Base-by-base conservation (phyloP, 2,329 filamentous ascomycete genomes). In the Xylariaceae sp. region DNA sequence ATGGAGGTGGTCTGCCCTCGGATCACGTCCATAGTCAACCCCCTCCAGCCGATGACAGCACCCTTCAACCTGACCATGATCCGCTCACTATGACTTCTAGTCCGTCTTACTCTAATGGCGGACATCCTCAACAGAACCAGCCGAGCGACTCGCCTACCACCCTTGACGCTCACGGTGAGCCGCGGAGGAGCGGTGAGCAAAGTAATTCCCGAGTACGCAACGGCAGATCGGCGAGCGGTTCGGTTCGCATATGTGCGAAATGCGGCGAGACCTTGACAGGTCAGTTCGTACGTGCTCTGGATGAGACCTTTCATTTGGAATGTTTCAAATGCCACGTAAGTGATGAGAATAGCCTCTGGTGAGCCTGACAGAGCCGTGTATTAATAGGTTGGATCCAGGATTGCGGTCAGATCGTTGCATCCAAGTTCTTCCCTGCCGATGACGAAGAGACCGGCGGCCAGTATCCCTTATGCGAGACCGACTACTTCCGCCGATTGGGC, bases 341-440 rank as follows among this genome's bases (percentile, higher is more conserved):
- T 82, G 52, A 41, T 61, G 59, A 30, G 48, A 51, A 30, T 47
- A 55, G 15, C n/a, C 49, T 51, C 15, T 47, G 30, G 34, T 11
- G 6, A 4, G 49, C 48, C 45, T 54, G 45, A 17, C 44, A 53
- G 48, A 41, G 23, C 48, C 23, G 53, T 44, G 30, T 41, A 61
- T 53, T 64, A 57, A 64, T 48, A 44, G 13, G 44, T 59, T 56
- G 60, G 53, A 59, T 57, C 51, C 72, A 97, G 93, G 94, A 99
- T 73, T 99, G 94, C 71, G 91, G 90, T 66, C 89, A 96, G 74
- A 96, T 97, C 61, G 94, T 99, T 44, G 94, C 94, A 48, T 97
- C 93, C 55, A 99, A 99, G 71, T 99, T 99, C 82, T 99, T 99
- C 75, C 94, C 94, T 1, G 90, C 96, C 6, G 92, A 96, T 66